Evolutionary conservation across 2,329 filamentous ascomycete genomes (phyloP).

Genomic region (Lasiodiplodia citricola): DNA sequence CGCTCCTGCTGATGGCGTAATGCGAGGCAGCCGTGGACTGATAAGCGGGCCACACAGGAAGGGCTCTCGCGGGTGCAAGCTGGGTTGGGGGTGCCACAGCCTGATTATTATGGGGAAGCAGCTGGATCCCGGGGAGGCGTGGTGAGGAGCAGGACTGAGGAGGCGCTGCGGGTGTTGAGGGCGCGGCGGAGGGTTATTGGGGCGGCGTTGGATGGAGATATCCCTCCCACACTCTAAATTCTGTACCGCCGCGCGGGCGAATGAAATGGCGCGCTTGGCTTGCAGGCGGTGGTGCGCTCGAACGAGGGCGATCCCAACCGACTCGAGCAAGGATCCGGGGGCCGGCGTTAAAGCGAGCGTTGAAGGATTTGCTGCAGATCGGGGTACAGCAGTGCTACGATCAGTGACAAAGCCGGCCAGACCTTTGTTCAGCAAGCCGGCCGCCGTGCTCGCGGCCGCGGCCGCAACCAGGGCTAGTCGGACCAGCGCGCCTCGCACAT

Average conservation of each 20-base stretch:
- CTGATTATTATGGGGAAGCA: constrained; percentile 21
- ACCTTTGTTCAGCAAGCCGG: constrained; percentile 20
- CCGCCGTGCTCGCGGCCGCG: neutral
- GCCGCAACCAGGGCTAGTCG: constrained; percentile 15
- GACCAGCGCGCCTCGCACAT: constrained; percentile 20
- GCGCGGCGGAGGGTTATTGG: constrained; percentile 21
- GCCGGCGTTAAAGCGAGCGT: constrained; percentile 22
- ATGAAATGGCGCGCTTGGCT: constrained; percentile 26
- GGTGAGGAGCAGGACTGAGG: constrained; percentile 20
- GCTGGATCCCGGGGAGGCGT: constrained; percentile 12
- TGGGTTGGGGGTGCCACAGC: constrained; percentile 10
- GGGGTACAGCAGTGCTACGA: constrained; percentile 24
- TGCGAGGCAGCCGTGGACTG: constrained; percentile 24
- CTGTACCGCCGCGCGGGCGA: constrained; percentile 23
- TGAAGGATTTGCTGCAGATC: constrained; percentile 28
- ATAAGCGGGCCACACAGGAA: constrained; percentile 24
- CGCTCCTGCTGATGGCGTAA: constrained; percentile 25
- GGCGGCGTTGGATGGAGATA: constrained; percentile 24
- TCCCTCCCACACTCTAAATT: constrained; percentile 27
- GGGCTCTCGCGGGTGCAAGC: constrained; percentile 14
- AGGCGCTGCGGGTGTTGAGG: constrained; percentile 25
- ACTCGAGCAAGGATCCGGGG: constrained; percentile 24
- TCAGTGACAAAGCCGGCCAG: constrained; percentile 26
- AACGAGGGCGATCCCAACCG: constrained; percentile 27
- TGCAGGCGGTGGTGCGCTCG: constrained; percentile 23